Conservation (phyloP, 306 rosid species). For the Cicer judaicum region DNA sequence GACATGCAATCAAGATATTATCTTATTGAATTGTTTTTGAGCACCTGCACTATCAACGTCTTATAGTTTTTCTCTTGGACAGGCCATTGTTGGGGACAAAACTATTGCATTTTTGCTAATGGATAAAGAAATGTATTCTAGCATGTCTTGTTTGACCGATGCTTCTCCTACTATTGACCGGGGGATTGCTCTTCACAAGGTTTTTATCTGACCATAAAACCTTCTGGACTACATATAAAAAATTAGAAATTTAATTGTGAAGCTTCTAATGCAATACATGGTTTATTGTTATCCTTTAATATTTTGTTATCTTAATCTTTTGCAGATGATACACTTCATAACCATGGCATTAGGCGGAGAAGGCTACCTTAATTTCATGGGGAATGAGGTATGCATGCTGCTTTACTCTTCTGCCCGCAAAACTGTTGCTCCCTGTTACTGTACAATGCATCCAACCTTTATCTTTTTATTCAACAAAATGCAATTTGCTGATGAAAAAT, state of each 20-base stretch:
- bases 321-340: constrained; percentile 93
- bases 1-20: constrained; percentile 13
- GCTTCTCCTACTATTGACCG: constrained; percentile 80
- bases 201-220: constrained; percentile 42
- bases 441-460: constrained; percentile 13
- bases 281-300: constrained; percentile 19
- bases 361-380: constrained; percentile 98
- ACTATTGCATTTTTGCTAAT: constrained; percentile 80
- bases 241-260: constrained; percentile 24
- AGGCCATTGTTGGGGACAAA: constrained; percentile 98
- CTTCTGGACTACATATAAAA: constrained; percentile 15
- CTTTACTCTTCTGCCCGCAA: constrained; percentile 32
- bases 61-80: constrained; percentile 42
- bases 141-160: constrained; percentile 86
- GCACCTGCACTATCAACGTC: constrained; percentile 22
- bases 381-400: constrained; percentile 80
- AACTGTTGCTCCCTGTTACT: constrained; percentile 36
- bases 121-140: constrained; percentile 92
- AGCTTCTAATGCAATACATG: constrained; percentile 24
- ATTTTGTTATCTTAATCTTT: constrained; percentile 40
- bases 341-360: constrained; percentile 98
- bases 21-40: constrained; percentile 25
- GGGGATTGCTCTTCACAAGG: constrained; percentile 98
- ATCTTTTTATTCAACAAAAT: constrained; percentile 32
- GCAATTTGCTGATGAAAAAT: constrained; percentile 1